Percentiles rank a stretch among this genome's conserved stretches.
Evolutionary conservation across 345 rosid species (phyloP).

Genomic region (Pugionium cornutum): DNA sequence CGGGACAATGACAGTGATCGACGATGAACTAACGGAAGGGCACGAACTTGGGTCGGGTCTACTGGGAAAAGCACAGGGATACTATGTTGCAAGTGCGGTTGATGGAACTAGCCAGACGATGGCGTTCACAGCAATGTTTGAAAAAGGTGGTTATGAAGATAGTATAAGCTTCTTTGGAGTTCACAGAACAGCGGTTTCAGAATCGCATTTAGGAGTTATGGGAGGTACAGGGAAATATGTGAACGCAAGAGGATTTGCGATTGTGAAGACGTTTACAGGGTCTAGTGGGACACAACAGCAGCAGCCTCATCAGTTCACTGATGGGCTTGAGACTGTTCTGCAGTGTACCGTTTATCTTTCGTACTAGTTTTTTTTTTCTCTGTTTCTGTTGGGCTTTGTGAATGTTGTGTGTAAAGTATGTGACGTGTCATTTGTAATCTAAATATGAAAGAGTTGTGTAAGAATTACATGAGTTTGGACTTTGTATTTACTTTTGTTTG

Average conservation of each 20-base stretch:
- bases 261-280: constrained; percentile 61
- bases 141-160: constrained; percentile 63
- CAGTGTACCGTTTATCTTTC: constrained; percentile 59
- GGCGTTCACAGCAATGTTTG: constrained; percentile 81
- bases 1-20: constrained; percentile 79
- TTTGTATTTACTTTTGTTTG: not conserved
- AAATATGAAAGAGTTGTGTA: constrained; percentile 21
- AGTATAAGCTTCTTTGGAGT: constrained; percentile 85
- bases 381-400: constrained; percentile 12
- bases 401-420: constrained; percentile 30
- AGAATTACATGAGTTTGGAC: not conserved
- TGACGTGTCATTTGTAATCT: constrained; percentile 30
- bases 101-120: constrained; percentile 82
- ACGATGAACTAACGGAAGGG: constrained; percentile 75
- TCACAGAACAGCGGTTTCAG: constrained; percentile 64
- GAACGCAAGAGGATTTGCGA: constrained; percentile 71
- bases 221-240: constrained; percentile 88
- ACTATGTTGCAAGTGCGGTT: constrained; percentile 68
- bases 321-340: constrained; percentile 70
- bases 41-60: constrained; percentile 66
- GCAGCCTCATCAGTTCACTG: constrained; percentile 49
- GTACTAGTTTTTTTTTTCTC: constrained; percentile 37
- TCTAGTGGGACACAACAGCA: constrained; percentile 45
- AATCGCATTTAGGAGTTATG: constrained; percentile 80
- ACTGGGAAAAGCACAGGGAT: constrained; percentile 86